Evolutionary conservation across 1,284 basidiomycete species (phyloP).

Genomic region (Singerocomus inundabilis): DNA sequence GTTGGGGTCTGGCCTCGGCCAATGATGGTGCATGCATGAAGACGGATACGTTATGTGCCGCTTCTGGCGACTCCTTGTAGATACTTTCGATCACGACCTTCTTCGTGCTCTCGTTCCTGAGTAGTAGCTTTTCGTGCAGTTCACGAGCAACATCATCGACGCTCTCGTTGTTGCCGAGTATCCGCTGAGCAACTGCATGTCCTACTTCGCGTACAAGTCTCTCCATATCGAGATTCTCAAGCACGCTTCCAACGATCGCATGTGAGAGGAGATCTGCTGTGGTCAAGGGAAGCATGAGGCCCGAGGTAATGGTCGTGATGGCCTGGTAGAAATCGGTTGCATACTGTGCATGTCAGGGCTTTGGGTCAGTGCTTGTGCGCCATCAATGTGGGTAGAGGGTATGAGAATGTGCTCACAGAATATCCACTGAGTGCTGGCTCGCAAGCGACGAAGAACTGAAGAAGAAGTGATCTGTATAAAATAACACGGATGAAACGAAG

Average conservation of each 20-base stretch:
- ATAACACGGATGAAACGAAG: not conserved
- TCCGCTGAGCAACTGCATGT: constrained; percentile 88
- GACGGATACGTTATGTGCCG: constrained; percentile 85
- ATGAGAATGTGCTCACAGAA: constrained; percentile 52
- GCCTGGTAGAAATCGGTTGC: constrained; percentile 96
- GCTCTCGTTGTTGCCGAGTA: constrained; percentile 85
- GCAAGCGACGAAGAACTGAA: constrained; percentile 95
- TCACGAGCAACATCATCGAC: constrained; percentile 96
- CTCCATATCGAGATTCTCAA: constrained; percentile 99
- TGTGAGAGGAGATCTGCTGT: constrained; percentile 96
- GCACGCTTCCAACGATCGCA: constrained; percentile 94
- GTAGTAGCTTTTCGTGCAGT: constrained; percentile 86
- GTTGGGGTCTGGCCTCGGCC: constrained; percentile 71
- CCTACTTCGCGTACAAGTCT: constrained; percentile 93
- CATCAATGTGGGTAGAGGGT: constrained; percentile 15
- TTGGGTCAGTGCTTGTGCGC: constrained; percentile 17
- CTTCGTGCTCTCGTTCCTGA: constrained; percentile 96
- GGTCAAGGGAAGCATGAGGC: constrained; percentile 93
- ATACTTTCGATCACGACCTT: constrained; percentile 96
- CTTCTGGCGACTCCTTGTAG: constrained; percentile 87
- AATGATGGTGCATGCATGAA: constrained; percentile 79
- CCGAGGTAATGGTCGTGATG: constrained; percentile 88
- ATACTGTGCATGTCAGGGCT: constrained; percentile 48
- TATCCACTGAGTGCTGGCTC: constrained; percentile 96
- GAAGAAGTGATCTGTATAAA: not conserved